These are phyloP conservation scores for Elaeagnus macrophylla DNA, from an alignment of 306 rosid species.

Conservation along the genomic window DNA sequence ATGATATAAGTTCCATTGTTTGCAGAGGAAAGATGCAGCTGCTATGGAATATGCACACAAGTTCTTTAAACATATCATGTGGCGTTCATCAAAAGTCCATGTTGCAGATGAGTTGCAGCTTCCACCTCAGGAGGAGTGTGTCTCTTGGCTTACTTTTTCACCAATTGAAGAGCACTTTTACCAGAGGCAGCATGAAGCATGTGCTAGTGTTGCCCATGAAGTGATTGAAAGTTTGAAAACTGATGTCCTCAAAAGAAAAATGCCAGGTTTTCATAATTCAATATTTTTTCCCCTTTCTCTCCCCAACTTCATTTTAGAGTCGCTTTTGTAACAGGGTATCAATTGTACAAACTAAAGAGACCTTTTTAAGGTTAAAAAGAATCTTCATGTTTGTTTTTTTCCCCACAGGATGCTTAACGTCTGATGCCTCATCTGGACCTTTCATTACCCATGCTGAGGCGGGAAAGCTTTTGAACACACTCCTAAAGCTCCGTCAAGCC, in stretches of 20 bases:
- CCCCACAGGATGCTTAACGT: constrained; percentile 38
- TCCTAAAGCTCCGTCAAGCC: constrained; percentile 94
- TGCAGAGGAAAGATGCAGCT: constrained; percentile 67
- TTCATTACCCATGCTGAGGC: constrained; percentile 78
- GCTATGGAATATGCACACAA: constrained; percentile 74
- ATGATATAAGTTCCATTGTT: constrained; percentile 13
- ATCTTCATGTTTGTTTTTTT: constrained; percentile 13
- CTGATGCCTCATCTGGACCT: constrained; percentile 42
- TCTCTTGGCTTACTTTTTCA: constrained; percentile 83
- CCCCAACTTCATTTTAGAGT: constrained; percentile 24
- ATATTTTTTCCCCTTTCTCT: neutral
- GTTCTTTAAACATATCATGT: constrained; percentile 80
- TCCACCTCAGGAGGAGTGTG: constrained; percentile 85
- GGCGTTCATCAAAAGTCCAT: constrained; percentile 81
- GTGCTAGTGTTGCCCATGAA: constrained; percentile 78
- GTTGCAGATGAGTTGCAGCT: constrained; percentile 86
- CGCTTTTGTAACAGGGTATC: constrained; percentile 12
- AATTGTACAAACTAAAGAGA: constrained; percentile 9
- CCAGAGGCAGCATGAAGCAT: constrained; percentile 92
- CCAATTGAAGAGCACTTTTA: constrained; percentile 89
- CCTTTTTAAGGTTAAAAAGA: constrained; percentile 26
- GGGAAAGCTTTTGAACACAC: constrained; percentile 77
- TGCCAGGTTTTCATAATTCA: constrained; percentile 45
- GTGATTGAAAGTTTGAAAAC: constrained; percentile 69
- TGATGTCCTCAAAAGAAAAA: constrained; percentile 54